Conservation (phyloP, 306 rosid species). For the Corylus heterophylla region DNA sequence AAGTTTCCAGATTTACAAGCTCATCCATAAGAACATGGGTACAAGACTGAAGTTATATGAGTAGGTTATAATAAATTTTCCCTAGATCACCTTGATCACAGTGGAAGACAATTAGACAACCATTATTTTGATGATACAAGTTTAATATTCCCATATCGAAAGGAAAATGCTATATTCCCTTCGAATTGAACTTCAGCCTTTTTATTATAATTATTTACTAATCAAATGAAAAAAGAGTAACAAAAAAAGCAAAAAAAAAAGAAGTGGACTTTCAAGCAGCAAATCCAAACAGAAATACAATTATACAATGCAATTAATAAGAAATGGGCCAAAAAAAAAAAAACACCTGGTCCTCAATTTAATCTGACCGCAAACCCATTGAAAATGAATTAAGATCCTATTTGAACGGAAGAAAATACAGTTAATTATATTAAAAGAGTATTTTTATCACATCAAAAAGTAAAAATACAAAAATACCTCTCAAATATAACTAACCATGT, state of each 20-base stretch:
- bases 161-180: neutral
- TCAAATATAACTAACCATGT: too few relatives aligned
- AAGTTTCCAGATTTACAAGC: neutral
- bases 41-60: neutral
- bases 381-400: conserved; percentile 22
- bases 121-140: neutral
- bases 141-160: neutral
- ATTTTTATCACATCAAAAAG: too few relatives aligned
- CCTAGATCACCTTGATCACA: neutral
- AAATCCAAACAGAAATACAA: too few relatives aligned
- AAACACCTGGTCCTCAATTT: neutral
- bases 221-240: too few relatives aligned
- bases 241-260: too few relatives aligned
- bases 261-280: too few relatives aligned
- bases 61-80: neutral
- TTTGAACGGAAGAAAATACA: too few relatives aligned
- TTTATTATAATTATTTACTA: neutral
- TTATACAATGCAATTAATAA: too few relatives aligned
- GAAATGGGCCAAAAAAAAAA: too few relatives aligned
- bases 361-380: conserved; percentile 70
- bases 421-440: too few relatives aligned
- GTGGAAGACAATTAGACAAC: neutral
- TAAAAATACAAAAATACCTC: too few relatives aligned
- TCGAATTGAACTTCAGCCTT: neutral
- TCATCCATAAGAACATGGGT: neutral